A percentile compares a stretch with the other conserved stretches of the same genome.
Evolutionary conservation across 768 basidiomycete species (phyloP).

Genomic region (Auriscalpium vulgare): DNA sequence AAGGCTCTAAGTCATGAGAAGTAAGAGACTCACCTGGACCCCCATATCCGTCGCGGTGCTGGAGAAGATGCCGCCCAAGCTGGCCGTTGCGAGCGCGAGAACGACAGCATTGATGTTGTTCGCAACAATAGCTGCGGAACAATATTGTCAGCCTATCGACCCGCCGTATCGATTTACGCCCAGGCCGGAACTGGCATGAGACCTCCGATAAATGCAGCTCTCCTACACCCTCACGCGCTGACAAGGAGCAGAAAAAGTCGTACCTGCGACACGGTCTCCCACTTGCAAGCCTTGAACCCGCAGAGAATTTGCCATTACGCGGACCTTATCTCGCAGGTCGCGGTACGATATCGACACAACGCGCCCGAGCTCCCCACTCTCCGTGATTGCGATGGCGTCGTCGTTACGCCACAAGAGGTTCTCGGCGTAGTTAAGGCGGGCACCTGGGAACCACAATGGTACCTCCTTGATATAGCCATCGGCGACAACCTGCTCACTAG

Average conservation of each 20-base stretch:
- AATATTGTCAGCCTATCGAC: not conserved
- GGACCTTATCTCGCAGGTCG: slow-evolving; percentile 46
- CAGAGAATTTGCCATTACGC: slow-evolving; percentile 49
- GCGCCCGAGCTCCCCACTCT: slow-evolving; percentile 45
- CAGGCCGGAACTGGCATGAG: too few relatives aligned
- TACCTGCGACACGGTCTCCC: slow-evolving; percentile 67
- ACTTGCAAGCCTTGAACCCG: slow-evolving; percentile 44
- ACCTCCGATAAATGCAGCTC: not conserved
- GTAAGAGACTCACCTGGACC: slow-evolving; percentile 31
- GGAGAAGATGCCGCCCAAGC: slow-evolving; percentile 62
- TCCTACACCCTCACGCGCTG: not conserved
- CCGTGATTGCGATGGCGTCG: slow-evolving; percentile 54
- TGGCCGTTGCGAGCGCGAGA: slow-evolving; percentile 56
- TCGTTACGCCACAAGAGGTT: slow-evolving; percentile 55
- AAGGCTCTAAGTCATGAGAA: not conserved
- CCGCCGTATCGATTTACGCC: not conserved
- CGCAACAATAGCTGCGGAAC: slow-evolving; percentile 32
- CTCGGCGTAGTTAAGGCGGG: slow-evolving; percentile 66
- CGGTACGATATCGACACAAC: slow-evolving; percentile 44
- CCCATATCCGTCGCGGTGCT: slow-evolving; percentile 75
- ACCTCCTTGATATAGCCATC: slow-evolving; percentile 47
- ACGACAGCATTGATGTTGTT: slow-evolving; percentile 55
- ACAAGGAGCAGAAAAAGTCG: slow-evolving; percentile 3
- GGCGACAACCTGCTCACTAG: slow-evolving; percentile 15
- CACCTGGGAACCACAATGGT: slow-evolving; percentile 61